phyloP scores from a whole-genome alignment of 1,284 basidiomycete genomes.

The Cryptococcus jaspeensis region DNA sequence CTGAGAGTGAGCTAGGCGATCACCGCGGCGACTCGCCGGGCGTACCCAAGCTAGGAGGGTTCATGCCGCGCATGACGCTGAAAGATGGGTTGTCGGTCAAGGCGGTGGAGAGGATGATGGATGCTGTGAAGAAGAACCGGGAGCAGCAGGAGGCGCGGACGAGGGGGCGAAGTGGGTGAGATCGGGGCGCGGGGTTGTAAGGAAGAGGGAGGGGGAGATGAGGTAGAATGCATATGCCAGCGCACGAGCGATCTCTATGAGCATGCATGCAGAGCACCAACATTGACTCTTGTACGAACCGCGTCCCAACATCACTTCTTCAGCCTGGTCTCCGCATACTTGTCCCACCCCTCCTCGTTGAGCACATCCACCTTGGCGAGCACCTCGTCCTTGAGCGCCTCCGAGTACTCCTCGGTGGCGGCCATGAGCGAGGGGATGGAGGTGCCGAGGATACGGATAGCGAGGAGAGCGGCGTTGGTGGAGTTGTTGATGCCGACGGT shows the following conservation, averaged over 20 bases:
- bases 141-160: background rate
- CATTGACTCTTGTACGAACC: background rate
- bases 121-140: conserved; percentile 1
- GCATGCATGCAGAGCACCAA: background rate
- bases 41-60: conserved; percentile 11
- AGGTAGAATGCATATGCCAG: no score
- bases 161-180: background rate
- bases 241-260: background rate
- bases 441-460: conserved; percentile 80
- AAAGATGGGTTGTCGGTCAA: conserved; percentile 5
- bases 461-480: conserved; percentile 89
- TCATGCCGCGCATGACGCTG: conserved; percentile 14
- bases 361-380: conserved; percentile 76
- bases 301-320: conserved; percentile 45
- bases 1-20: background rate
- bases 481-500: conserved; percentile 97
- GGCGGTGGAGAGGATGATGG: conserved; percentile 7
- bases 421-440: conserved; percentile 66
- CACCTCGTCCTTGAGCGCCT: conserved; percentile 76
- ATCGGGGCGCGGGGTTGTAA: background rate
- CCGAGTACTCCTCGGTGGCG: conserved; percentile 75
- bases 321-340: conserved; percentile 58
- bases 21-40: background rate
- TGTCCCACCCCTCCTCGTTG: conserved; percentile 80
- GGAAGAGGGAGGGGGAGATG: no score